Conservation (phyloP, 164 flowering plant genomes). For the Warburgia ugandensis region DNA sequence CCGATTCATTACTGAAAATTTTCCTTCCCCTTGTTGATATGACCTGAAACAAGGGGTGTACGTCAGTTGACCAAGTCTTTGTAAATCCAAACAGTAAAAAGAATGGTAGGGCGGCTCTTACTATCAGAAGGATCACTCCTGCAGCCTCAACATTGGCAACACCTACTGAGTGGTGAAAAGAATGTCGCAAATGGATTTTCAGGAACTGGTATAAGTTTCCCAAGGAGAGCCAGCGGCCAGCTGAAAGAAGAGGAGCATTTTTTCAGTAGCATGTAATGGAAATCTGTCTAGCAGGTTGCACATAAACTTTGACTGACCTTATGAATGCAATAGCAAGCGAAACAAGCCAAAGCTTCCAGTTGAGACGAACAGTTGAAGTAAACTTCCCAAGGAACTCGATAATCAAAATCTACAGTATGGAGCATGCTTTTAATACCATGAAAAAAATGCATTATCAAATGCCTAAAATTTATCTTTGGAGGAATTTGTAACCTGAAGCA, state of each 20-base stretch:
- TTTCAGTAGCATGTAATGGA: too few species aligned
- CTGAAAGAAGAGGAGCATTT: conserved; percentile 32
- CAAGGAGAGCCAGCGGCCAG: conserved; percentile 85
- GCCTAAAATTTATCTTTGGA: too few species aligned
- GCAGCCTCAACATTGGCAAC: background rate
- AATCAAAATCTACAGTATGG: conserved; percentile 50
- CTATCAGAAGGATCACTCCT: background rate
- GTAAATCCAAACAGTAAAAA: too few species aligned
- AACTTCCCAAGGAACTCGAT: conserved; percentile 78
- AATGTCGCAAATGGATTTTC: conserved; percentile 38
- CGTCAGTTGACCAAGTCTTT: too few species aligned
- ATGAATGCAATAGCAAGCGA: conserved; percentile 54
- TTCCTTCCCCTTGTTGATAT: too few species aligned
- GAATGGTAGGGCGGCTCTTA: background rate
- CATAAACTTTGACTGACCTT: conserved; percentile 37
- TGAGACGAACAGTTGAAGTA: conserved; percentile 50
- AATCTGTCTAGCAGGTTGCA: too few species aligned
- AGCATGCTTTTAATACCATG: background rate
- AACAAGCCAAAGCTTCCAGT: conserved; percentile 65
- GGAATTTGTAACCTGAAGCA: conserved; percentile 97
- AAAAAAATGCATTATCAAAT: too few species aligned
- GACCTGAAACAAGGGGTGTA: too few species aligned
- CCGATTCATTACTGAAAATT: too few species aligned
- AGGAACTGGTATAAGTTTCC: conserved; percentile 84
- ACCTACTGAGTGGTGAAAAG: conserved; percentile 8